Evolutionary conservation across 305 asterid species (phyloP).

Genomic region (Rubia occidens): DNA sequence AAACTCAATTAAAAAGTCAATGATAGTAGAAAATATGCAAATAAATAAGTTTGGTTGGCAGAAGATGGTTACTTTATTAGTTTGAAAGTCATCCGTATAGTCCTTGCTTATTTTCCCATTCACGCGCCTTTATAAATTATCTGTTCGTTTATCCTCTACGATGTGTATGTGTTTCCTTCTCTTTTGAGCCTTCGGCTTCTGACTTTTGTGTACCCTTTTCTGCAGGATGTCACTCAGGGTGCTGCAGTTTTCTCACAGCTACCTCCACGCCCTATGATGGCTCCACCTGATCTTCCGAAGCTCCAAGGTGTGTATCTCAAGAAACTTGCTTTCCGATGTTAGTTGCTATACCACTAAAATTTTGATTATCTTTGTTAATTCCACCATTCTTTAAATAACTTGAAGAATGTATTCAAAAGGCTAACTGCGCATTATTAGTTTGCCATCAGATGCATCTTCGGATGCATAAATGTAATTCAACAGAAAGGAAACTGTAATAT

Average conservation of each 20-base stretch:
- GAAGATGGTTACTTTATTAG: background rate
- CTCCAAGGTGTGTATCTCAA: constrained; percentile 48
- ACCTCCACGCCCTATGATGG: constrained; percentile 39
- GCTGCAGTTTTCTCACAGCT: constrained; percentile 48
- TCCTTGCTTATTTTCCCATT: background rate
- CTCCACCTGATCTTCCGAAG: constrained; percentile 53
- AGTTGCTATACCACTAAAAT: background rate
- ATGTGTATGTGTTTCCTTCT: constrained; percentile 2
- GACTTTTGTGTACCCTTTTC: constrained; percentile 19
- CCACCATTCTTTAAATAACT: background rate
- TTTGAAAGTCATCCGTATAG: background rate
- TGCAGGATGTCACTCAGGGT: constrained; percentile 45
- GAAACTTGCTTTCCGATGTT: background rate
- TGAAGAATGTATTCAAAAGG: background rate
- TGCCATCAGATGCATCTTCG: background rate
- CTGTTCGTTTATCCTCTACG: background rate
- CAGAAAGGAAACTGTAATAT: background rate
- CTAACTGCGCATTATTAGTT: background rate
- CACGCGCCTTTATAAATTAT: background rate
- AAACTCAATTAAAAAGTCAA: background rate
- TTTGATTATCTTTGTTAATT: background rate
- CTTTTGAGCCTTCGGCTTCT: background rate
- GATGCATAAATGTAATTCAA: background rate
- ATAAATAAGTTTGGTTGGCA: background rate
- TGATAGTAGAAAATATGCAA: background rate